Conservation (phyloP, 192 early-diverging fungal genomes). For the Pecoramyces ruminantium region DNA sequence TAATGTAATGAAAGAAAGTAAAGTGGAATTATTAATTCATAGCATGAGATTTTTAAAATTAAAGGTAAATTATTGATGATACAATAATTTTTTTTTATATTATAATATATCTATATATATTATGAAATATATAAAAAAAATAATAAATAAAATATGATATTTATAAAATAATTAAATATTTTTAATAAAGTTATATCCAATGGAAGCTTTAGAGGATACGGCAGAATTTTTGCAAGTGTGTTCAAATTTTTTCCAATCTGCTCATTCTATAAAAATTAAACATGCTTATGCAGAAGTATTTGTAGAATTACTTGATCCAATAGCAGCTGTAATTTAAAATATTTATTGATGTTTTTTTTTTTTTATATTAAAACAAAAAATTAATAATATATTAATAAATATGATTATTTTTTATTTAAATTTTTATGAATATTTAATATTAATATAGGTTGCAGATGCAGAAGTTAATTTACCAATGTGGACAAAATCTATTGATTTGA, state of each 20-base stretch:
- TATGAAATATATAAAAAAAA: no score
- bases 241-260: constrained; percentile 71
- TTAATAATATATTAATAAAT: no score
- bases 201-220: constrained; percentile 81
- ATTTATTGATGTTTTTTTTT: constrained; percentile 4
- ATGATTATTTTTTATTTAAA: no score
- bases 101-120: no score
- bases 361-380: no score
- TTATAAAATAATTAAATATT: no score
- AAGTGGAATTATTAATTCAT: constrained; percentile 70
- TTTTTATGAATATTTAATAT: no score
- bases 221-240: constrained; percentile 84
- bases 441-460: constrained; percentile 53
- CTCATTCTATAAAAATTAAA: constrained; percentile 58
- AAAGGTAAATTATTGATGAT: constrained; percentile 30
- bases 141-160: no score
- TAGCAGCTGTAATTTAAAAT: constrained; percentile 40
- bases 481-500: constrained; percentile 78
- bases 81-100: no score
- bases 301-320: constrained; percentile 76
- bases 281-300: constrained; percentile 82
- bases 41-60: constrained; percentile 81
- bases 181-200: constrained; percentile 66
- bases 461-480: constrained; percentile 92
- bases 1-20: constrained; percentile 41